Base-by-base conservation (phyloP, 768 basidiomycete genomes). In the Suillus fuscotomentosus region DNA sequence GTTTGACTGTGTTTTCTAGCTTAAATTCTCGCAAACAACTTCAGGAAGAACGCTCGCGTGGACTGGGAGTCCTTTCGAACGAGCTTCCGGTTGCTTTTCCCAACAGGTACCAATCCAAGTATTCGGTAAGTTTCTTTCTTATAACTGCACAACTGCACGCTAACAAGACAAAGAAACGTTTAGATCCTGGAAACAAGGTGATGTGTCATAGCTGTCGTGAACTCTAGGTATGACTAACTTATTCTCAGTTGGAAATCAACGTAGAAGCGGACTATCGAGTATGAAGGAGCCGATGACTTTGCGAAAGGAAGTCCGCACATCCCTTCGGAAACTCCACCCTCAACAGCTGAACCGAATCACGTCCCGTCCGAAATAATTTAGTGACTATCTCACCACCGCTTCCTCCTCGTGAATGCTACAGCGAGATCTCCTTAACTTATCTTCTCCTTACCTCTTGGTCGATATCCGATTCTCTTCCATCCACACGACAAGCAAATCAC, bases 1-100 rank as follows among this genome's bases (percentile, higher is more conserved):
- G 24, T 59, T 59, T 42, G 24, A 45, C 20, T 27, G 24, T 8
- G 39, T 62, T 48, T 34, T 41, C 7, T 42, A 81, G 80, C 20
- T 65, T 81, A 54, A 81, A 81, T 62, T 71, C 78, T 7, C 76
- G 79, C 22, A 75, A 74, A 60, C 67, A 70, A 36, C 70, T 80
- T n/a, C 74, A 72, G 61, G 60, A 72, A 45, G 70, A 73, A 60
- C 73, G 73, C 15, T 17, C 64, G 22, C 72, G 69, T 27, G 71
- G 31, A 31, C 31, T 31, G 4, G 31, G 75, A 45, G 68, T 61
- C 15, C 66, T 71, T 48, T 75, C 75, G 14, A 70, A 69, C 17
- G 74, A 75, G 7, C 63, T 75, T 34, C 72, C 72, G 24, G 65
- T 59, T 1, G 70, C 73, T 31, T 60, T 72, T 31, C 75, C 70